These are phyloP conservation scores for Fusarium papillatum DNA, from an alignment of 2,329 filamentous ascomycete species.

Conservation along the genomic window DNA sequence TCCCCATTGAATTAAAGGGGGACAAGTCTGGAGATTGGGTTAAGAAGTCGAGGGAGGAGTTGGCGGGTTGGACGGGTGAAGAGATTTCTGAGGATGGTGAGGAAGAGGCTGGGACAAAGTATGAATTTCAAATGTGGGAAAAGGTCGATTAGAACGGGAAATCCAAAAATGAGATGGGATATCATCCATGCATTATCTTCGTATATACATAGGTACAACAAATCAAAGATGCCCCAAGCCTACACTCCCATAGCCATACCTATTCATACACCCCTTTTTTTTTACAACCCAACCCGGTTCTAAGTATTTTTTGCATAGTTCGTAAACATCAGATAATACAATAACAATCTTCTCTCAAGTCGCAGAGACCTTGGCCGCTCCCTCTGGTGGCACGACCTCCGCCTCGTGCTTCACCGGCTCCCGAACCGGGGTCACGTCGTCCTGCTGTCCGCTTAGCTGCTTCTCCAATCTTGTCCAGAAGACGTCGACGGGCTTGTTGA, in stretches of 20 bases:
- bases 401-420: conserved; percentile 32
- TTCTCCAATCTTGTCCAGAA: conserved; percentile 61
- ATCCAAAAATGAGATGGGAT: conserved; percentile 29
- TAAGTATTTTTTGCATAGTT: conserved; percentile 29
- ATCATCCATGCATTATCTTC: conserved; percentile 36
- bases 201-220: conserved; percentile 23
- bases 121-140: conserved; percentile 84
- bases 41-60: conserved; percentile 61
- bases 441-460: conserved; percentile 53
- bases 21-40: conserved; percentile 65
- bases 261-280: conserved; percentile 38
- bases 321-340: conserved; percentile 44
- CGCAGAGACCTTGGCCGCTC: conserved; percentile 36
- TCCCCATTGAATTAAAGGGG: conserved; percentile 70
- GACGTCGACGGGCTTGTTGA: conserved; percentile 52
- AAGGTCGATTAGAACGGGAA: conserved; percentile 50
- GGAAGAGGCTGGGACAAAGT: conserved; percentile 74
- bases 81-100: conserved; percentile 67
- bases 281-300: conserved; percentile 9
- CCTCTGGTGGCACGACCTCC: conserved; percentile 18
- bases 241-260: conserved; percentile 2
- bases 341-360: conserved; percentile 16
- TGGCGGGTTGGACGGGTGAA: conserved; percentile 77
- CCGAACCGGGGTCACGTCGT: conserved; percentile 22
- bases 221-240: conserved; percentile 23